A percentile compares a stretch with the other conserved stretches of the same genome.
These are phyloP conservation scores for Rosa persica DNA, from an alignment of 306 rosid genomes.

Conservation along the genomic window DNA sequence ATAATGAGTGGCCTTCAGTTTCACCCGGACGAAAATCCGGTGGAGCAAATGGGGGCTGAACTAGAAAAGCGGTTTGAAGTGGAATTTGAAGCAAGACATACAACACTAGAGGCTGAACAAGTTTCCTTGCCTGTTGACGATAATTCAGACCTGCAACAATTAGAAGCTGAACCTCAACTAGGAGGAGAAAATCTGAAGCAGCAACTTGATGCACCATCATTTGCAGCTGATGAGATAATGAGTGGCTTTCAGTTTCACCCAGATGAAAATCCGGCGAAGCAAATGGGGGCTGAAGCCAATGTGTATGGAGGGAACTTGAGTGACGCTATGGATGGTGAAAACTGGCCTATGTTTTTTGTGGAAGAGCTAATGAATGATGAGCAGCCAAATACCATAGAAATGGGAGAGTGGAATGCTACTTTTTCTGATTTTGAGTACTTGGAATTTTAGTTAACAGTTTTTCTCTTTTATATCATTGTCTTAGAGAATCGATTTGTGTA, in stretches of 20 bases:
- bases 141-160: not conserved
- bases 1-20: not conserved
- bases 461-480: too few relatives aligned
- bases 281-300: not conserved
- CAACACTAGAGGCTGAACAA: not conserved
- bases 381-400: not conserved
- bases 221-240: not conserved
- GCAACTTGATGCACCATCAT: not conserved
- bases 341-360: not conserved
- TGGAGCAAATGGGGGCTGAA: not conserved
- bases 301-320: not conserved
- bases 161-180: not conserved
- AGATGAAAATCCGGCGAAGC: not conserved
- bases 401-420: not conserved
- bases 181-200: not conserved
- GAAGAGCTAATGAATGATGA: not conserved
- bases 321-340: not conserved
- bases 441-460: too few relatives aligned
- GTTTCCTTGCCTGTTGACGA: not conserved
- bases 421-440: too few relatives aligned
- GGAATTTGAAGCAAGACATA: not conserved
- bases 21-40: not conserved
- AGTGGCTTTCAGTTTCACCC: not conserved
- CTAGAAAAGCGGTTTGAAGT: not conserved
- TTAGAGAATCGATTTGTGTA: not conserved